Base-by-base conservation (phyloP, 345 rosid genomes). In the Eucalyptus pauciflora region DNA sequence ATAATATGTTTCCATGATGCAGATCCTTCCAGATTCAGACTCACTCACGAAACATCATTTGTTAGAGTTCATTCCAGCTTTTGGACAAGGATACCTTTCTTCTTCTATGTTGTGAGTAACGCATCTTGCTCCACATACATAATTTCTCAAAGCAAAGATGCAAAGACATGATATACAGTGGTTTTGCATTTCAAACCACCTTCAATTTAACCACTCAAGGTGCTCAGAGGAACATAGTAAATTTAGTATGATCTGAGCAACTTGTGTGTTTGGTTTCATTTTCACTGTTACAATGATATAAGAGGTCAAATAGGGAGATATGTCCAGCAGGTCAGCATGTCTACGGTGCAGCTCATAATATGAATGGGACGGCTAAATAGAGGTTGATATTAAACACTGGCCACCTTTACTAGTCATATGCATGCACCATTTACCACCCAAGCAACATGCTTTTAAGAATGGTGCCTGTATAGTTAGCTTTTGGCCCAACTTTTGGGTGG, bases 1-100 rank as follows among this genome's bases (percentile, higher is more conserved):
- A 7, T 86, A 54, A 54, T 33, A 54, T 22, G 45, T 31, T 29
- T 80, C 49, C 86, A 43, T 86, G 87, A 33, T 88, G 86, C 96
- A 98, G 99, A 98, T 95, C 97, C 98, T 88, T 95, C 98, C 20
- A 96, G 99, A 89, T 96, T 98, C 94, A 95, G 99, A 93, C 95
- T 98, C 89, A 95, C 99, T 58, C 97, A 97, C 24, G 96, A 97
- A 93, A 97, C 98, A 46, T 97, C 99, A 88, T 97, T 97, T 50
- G 99, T 97, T 79, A 94, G 92, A 92, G 96, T 94, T 17, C 99
- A 96, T 89, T 95, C 93, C 33, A 95, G 98, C 92, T 97, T 96
- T 94, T 96, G 99, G 99, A 96, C 99, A 9, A 91, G 96, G 91
- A 94, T 95, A 90, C 99, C 99, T 10, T 8, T 96, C 92, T 94